phyloP scores from a whole-genome alignment of 2,329 filamentous ascomycete species.

The Pyricularia pennisetigena region DNA sequence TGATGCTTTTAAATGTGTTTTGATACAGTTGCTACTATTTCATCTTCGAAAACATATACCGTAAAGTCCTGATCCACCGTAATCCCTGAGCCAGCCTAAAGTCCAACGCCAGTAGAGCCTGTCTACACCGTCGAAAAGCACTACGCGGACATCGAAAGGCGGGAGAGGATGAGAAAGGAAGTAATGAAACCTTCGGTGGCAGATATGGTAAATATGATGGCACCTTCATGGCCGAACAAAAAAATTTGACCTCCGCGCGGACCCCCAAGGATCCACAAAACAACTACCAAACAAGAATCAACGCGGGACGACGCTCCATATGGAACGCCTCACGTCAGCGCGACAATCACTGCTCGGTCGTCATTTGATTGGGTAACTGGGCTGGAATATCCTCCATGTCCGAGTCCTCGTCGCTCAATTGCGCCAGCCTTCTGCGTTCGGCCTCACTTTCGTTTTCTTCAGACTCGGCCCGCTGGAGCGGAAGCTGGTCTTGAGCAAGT shows the following conservation, averaged over 20 bases:
- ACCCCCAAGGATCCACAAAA: not conserved
- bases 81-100: not conserved
- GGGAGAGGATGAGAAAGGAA: not conserved
- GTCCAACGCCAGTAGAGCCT: not conserved
- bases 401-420: constrained; percentile 19
- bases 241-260: not conserved
- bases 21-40: not conserved
- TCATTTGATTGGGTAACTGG: not conserved
- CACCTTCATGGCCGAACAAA: not conserved
- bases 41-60: not conserved
- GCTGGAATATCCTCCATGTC: constrained; percentile 11
- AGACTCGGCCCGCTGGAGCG: not conserved
- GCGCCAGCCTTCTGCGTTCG: constrained; percentile 8
- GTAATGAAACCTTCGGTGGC: not conserved
- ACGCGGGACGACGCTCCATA: not conserved
- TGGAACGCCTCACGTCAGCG: not conserved
- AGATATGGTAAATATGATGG: not conserved
- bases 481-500: not conserved
- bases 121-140: not conserved
- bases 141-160: not conserved
- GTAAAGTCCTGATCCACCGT: not conserved
- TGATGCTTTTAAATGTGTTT: not conserved
- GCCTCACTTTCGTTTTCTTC: constrained; percentile 17
- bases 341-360: not conserved
- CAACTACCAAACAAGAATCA: not conserved